These are phyloP conservation scores for Epichloe coenophiala DNA, from an alignment of 2,329 filamentous ascomycete genomes.

Conservation along the genomic window DNA sequence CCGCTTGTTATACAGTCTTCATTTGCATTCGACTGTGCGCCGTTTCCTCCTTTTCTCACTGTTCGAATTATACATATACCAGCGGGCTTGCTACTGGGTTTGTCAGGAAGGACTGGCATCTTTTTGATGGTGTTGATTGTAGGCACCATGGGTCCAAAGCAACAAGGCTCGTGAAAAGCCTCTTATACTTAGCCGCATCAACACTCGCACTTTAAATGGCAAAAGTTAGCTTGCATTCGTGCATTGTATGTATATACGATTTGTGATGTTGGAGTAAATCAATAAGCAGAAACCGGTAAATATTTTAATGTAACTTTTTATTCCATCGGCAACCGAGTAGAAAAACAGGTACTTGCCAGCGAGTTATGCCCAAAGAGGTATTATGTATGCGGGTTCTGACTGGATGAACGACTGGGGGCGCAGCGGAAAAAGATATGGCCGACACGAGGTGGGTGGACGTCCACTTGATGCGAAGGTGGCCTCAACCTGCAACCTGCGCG, in stretches of 20 bases:
- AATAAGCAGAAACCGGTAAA: not conserved
- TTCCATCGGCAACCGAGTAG: no score
- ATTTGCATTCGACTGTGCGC: slow-evolving; percentile 16
- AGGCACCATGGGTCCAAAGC: not conserved
- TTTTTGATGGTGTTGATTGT: slow-evolving; percentile 3
- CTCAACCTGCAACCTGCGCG: slow-evolving; percentile 25
- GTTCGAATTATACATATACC: slow-evolving; percentile 22
- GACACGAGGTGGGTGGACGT: slow-evolving; percentile 1
- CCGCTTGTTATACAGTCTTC: slow-evolving; percentile 9
- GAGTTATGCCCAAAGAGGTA: not conserved
- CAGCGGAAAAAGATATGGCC: slow-evolving; percentile 23
- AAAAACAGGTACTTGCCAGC: no score
- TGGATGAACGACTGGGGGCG: not conserved
- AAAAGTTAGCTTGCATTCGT: not conserved
- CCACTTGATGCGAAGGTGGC: slow-evolving; percentile 29
- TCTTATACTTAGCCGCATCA: slow-evolving; percentile 20
- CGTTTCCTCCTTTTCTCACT: slow-evolving; percentile 11
- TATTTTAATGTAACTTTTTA: no score
- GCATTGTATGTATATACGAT: not conserved
- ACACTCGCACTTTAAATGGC: slow-evolving; percentile 15
- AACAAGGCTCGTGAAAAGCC: slow-evolving; percentile 3
- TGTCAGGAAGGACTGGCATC: slow-evolving; percentile 5
- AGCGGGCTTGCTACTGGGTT: slow-evolving; percentile 22
- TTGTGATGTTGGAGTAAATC: not conserved
- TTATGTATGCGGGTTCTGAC: no score